Conservation (phyloP, 2,329 filamentous ascomycete species). For the Colletotrichum sojae region DNA sequence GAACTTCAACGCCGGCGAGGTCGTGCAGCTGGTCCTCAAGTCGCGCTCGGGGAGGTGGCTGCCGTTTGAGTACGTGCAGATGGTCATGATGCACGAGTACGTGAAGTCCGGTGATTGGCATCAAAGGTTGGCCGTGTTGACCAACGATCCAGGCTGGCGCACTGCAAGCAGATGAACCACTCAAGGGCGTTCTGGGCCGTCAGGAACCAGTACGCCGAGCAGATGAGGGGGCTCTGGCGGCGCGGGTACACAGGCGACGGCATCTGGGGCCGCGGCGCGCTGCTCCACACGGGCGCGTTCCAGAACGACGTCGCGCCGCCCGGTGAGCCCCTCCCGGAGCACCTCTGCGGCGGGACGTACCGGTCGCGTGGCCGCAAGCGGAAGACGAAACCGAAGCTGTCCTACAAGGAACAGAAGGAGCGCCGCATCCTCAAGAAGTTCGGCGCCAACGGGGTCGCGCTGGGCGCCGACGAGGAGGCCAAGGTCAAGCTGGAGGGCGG, state of each 20-base stretch:
- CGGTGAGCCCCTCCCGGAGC: constrained; percentile 74
- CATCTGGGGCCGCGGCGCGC: constrained; percentile 82
- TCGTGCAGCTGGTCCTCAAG: constrained; percentile 87
- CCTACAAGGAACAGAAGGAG: constrained; percentile 81
- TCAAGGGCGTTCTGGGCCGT: constrained; percentile 85
- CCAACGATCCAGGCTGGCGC: constrained; percentile 72
- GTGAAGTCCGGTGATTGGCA: constrained; percentile 28
- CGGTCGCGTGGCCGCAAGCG: constrained; percentile 68
- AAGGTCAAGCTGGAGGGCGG: constrained; percentile 79
- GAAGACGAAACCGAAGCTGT: constrained; percentile 69
- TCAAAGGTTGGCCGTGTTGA: constrained; percentile 31
- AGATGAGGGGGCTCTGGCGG: constrained; percentile 80
- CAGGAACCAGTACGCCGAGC: constrained; percentile 78
- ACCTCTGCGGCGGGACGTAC: constrained; percentile 87
- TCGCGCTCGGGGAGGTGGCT: constrained; percentile 79
- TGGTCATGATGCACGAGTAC: constrained; percentile 94
- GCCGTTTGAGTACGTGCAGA: constrained; percentile 86
- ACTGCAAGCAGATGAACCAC: constrained; percentile 95
- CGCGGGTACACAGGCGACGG: constrained; percentile 84
- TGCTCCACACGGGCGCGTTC: constrained; percentile 73
- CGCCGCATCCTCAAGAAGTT: constrained; percentile 82
- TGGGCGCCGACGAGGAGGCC: constrained; percentile 78
- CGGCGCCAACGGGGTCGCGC: constrained; percentile 75
- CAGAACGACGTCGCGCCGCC: constrained; percentile 66
- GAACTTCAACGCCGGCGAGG: constrained; percentile 92